A percentile compares a stretch with the other conserved stretches of the same genome.
phyloP scores from a whole-genome alignment of 2,329 filamentous ascomycete genomes.

The Talaromyces verruculosus region DNA sequence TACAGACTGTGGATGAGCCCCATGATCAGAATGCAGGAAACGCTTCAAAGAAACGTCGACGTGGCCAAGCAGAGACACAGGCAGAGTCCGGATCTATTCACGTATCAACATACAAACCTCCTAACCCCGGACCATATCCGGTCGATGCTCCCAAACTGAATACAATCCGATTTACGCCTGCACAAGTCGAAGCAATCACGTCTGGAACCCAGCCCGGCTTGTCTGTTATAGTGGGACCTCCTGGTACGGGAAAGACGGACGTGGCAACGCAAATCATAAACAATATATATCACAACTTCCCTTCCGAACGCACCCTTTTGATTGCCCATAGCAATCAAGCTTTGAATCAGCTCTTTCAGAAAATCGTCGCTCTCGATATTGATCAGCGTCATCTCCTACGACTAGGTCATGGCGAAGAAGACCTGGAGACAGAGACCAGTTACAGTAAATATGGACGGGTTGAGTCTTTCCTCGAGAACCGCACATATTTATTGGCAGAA shows the following conservation, averaged over 20 bases:
- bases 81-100: constrained; percentile 67
- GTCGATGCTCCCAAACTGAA: constrained; percentile 81
- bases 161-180: constrained; percentile 80
- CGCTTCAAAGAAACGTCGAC: constrained; percentile 81
- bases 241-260: constrained; percentile 98
- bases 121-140: constrained; percentile 86
- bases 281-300: constrained; percentile 98
- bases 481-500: constrained; percentile 73
- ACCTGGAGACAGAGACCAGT: constrained; percentile 78
- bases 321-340: constrained; percentile 98
- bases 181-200: constrained; percentile 87
- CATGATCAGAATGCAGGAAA: constrained; percentile 56
- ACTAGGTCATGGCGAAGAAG: constrained; percentile 92
- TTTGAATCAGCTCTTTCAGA: constrained; percentile 94
- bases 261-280: constrained; percentile 98
- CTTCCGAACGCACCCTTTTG: constrained; percentile 83
- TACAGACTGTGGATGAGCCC: constrained; percentile 63
- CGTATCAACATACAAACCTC: constrained; percentile 86
- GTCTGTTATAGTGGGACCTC: constrained; percentile 90
- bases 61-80: constrained; percentile 68
- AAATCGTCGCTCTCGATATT: constrained; percentile 94
- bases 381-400: constrained; percentile 91
- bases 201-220: constrained; percentile 93
- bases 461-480: constrained; percentile 90
- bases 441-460: constrained; percentile 95